Evolutionary conservation across 2,329 filamentous ascomycete species (phyloP).

Genomic region (Coniochaeta pulveracea): DNA sequence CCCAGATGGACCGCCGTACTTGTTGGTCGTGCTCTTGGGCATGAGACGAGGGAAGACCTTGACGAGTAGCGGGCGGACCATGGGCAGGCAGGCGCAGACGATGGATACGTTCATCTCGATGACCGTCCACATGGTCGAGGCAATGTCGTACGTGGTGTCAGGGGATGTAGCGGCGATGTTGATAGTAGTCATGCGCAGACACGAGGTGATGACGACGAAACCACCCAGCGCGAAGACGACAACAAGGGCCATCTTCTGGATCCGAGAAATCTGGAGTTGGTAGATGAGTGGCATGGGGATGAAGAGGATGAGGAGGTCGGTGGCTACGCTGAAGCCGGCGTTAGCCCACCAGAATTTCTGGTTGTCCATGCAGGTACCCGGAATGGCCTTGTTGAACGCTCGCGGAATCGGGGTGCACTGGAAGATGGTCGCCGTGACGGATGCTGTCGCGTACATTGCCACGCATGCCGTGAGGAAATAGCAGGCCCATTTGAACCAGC

Average conservation of each 20-base stretch:
- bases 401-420: constrained; percentile 18
- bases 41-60: constrained; percentile 17
- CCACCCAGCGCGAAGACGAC: constrained; percentile 27
- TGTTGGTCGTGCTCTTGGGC: constrained; percentile 7
- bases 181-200: constrained; percentile 26
- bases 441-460: constrained; percentile 15
- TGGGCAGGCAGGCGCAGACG: constrained; percentile 23
- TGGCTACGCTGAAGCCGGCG: constrained; percentile 26
- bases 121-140: constrained; percentile 23
- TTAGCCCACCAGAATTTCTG: constrained; percentile 29
- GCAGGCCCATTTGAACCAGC: constrained; percentile 18
- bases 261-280: constrained; percentile 22
- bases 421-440: constrained; percentile 17
- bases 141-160: constrained; percentile 19
- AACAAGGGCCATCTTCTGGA: constrained; percentile 26
- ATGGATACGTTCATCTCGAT: constrained; percentile 26
- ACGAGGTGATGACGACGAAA: constrained; percentile 22
- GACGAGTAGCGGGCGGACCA: constrained; percentile 13
- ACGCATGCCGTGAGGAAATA: constrained; percentile 13
- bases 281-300: constrained; percentile 28
- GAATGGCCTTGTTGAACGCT: constrained; percentile 16
- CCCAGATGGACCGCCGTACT: constrained; percentile 6
- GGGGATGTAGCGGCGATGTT: constrained; percentile 17
- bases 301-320: constrained; percentile 26
- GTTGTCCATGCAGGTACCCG: constrained; percentile 22